Percentiles rank a stretch among this genome's conserved stretches.
These are phyloP conservation scores for Chloranthus sessilifolius DNA, from an alignment of 164 flowering plant species.

Conservation along the genomic window DNA sequence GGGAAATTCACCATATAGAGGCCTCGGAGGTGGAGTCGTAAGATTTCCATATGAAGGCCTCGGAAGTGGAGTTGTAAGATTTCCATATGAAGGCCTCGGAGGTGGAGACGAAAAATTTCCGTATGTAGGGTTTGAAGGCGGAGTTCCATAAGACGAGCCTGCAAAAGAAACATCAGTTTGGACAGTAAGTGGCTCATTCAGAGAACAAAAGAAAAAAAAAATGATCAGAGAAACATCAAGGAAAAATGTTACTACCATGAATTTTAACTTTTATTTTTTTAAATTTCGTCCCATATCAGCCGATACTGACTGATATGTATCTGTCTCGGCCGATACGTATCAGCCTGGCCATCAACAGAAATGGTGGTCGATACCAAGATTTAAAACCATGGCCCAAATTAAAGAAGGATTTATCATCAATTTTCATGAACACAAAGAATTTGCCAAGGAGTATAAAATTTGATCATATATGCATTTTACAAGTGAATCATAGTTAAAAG, in stretches of 20 bases:
- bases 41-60: slow-evolving; percentile 15
- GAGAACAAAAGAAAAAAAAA: background rate
- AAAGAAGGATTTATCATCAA: no score
- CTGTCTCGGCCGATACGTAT: no score
- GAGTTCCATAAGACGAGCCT: slow-evolving; percentile 26
- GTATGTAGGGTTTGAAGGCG: slow-evolving; percentile 14
- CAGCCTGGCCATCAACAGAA: no score
- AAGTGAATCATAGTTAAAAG: no score
- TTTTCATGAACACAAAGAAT: no score
- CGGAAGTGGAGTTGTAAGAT: slow-evolving; percentile 7
- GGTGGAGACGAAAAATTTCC: slow-evolving; percentile 10
- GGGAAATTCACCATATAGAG: slow-evolving; percentile 3
- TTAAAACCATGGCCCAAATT: no score
- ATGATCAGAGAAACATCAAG: background rate
- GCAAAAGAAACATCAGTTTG: background rate
- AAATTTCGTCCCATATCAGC: background rate
- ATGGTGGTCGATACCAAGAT: no score
- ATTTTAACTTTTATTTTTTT: background rate
- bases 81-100: slow-evolving; percentile 8
- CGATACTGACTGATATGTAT: background rate
- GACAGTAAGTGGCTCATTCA: background rate
- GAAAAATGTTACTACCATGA: background rate
- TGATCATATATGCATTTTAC: no score
- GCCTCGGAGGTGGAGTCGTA: slow-evolving; percentile 9
- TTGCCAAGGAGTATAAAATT: no score